A percentile compares a stretch with the other conserved stretches of the same genome.
Evolutionary conservation across 768 basidiomycete genomes (phyloP).

Genomic region (Suillus clintonianus): DNA sequence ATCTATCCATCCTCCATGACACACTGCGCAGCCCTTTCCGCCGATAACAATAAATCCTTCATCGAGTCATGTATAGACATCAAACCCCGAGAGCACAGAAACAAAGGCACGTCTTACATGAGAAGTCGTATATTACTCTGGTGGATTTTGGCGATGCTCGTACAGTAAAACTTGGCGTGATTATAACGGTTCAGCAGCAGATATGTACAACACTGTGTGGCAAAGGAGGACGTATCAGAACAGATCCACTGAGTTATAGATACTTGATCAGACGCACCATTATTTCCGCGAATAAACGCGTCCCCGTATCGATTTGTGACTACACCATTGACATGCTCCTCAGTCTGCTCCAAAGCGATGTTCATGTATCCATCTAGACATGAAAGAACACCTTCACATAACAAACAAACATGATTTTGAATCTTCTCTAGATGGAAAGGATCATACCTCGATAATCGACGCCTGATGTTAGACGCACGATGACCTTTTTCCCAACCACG

Average conservation of each 20-base stretch:
- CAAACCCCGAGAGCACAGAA: background rate
- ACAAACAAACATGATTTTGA: background rate
- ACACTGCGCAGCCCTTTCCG: background rate
- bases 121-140: background rate
- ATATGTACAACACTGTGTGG: conserved; percentile 71
- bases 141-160: background rate
- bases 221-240: background rate
- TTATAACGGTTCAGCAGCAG: conserved; percentile 64
- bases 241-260: background rate
- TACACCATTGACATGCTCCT: conserved; percentile 89
- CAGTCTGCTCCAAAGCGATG: conserved; percentile 95
- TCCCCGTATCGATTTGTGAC: conserved; percentile 92
- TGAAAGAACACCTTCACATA: conserved; percentile 80
- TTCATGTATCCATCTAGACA: conserved; percentile 99
- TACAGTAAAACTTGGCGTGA: background rate
- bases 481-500: conserved; percentile 94
- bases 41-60: background rate
- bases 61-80: background rate
- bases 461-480: conserved; percentile 88
- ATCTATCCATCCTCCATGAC: background rate
- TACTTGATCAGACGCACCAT: conserved; percentile 53
- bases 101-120: background rate
- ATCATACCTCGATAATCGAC: conserved; percentile 88
- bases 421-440: background rate
- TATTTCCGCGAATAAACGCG: conserved; percentile 93